phyloP scores from a whole-genome alignment of 2,329 filamentous ascomycete genomes.

The Epichloe baconii region DNA sequence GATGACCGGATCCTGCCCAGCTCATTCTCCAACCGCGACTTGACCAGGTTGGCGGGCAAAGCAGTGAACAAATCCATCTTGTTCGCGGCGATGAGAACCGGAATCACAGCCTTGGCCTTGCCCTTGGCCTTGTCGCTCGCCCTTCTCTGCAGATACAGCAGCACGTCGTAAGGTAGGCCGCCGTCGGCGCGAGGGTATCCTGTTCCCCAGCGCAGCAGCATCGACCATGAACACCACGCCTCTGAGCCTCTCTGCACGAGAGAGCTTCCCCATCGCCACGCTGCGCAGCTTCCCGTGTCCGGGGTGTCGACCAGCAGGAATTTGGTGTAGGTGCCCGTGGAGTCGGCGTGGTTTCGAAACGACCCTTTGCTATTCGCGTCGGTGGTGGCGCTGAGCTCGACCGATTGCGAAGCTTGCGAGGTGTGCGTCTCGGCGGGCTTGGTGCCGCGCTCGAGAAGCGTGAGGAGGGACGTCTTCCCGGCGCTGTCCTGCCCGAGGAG shows the following conservation, averaged over 20 bases:
- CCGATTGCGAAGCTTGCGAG: conserved; percentile 33
- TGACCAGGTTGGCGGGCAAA: conserved; percentile 65
- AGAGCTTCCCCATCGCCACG: conserved; percentile 43
- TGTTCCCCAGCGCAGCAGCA: conserved; percentile 52
- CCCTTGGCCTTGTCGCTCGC: conserved; percentile 27
- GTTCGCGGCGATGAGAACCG: conserved; percentile 79
- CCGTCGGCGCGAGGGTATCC: conserved; percentile 55
- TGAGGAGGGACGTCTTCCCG: conserved; percentile 83
- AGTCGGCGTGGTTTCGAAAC: conserved; percentile 43
- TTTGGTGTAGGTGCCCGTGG: conserved; percentile 45
- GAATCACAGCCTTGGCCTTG: conserved; percentile 33
- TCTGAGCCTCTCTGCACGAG: conserved; percentile 36
- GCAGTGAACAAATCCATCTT: conserved; percentile 95
- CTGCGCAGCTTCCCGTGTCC: conserved; percentile 89
- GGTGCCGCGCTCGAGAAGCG: conserved; percentile 50
- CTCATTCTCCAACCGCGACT: conserved; percentile 63
- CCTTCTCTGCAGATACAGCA: conserved; percentile 71
- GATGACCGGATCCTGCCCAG: conserved; percentile 65
- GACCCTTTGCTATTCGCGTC: conserved; percentile 28
- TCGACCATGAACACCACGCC: conserved; percentile 86
- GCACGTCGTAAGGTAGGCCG: conserved; percentile 80
- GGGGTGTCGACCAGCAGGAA: conserved; percentile 75
- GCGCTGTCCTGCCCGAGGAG: conserved; percentile 68
- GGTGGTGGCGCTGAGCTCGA: conserved; percentile 43
- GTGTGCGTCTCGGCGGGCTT: conserved; percentile 38